A percentile compares a stretch with the other conserved stretches of the same genome.
These are phyloP conservation scores for Buddleja alternifolia DNA, from an alignment of 257 asterid genomes.

Conservation along the genomic window DNA sequence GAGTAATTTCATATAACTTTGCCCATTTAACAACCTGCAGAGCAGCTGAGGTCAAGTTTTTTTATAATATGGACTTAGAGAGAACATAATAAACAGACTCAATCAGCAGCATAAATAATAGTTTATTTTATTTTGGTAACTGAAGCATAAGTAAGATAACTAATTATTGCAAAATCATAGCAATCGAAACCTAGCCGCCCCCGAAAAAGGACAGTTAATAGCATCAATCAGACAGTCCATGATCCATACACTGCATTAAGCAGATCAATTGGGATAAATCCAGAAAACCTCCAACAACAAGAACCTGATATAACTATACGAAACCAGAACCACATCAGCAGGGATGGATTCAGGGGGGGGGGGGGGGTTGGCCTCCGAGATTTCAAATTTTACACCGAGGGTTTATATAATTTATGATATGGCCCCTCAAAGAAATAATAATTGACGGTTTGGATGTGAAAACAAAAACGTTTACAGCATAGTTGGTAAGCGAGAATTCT, in stretches of 20 bases:
- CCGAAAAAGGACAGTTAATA: background rate
- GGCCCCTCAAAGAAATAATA: too few relatives aligned
- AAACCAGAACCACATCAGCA: background rate
- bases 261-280: background rate
- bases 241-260: background rate
- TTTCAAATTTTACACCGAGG: too few relatives aligned
- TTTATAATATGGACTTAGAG: conserved; percentile 22
- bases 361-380: too few relatives aligned
- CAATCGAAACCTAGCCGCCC: background rate
- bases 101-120: background rate
- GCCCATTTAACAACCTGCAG: conserved; percentile 87
- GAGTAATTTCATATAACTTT: conserved; percentile 67
- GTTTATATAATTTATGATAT: too few relatives aligned
- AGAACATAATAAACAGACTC: conserved; percentile 5
- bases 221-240: background rate
- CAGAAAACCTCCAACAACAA: background rate
- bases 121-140: background rate
- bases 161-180: background rate
- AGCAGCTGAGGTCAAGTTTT: conserved; percentile 35
- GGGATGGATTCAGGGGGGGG: too few relatives aligned
- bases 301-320: background rate
- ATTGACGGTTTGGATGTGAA: too few relatives aligned
- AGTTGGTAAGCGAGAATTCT: too few relatives aligned
- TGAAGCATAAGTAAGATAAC: background rate
- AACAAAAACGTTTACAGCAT: too few relatives aligned